Conservation (phyloP, 2,329 filamentous ascomycete genomes). For the Colletotrichum viniferum region DNA sequence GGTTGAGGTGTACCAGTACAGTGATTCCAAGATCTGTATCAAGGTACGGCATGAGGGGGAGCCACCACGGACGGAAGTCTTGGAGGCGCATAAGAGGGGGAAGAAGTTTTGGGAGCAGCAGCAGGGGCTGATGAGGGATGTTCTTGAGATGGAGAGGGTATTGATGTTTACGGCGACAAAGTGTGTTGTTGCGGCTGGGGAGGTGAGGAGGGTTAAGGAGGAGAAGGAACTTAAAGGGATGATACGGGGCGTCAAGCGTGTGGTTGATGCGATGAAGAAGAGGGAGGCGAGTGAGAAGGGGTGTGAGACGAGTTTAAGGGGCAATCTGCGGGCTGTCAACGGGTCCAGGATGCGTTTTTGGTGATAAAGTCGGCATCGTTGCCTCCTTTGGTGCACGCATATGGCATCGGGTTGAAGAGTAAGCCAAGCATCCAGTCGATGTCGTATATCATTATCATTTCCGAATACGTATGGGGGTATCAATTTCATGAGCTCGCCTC, state of each 20-base stretch:
- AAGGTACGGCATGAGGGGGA: background rate
- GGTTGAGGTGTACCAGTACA: background rate
- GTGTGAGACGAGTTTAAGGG: background rate
- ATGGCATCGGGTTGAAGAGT: background rate
- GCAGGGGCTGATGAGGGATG: background rate
- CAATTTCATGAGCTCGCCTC: conserved; percentile 28
- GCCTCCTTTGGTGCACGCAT: background rate
- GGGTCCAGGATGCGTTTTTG: background rate
- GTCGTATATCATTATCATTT: background rate
- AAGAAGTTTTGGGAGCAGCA: rapidly evolving
- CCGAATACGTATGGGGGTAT: background rate
- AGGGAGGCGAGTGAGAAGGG: background rate
- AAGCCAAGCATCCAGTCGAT: background rate
- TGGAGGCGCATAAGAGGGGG: background rate
- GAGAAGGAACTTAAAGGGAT: background rate
- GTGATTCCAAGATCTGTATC: background rate
- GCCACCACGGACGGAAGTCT: background rate
- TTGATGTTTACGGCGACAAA: background rate
- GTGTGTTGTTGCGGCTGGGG: background rate
- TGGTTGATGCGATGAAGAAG: background rate
- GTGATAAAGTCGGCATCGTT: background rate
- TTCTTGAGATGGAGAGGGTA: background rate
- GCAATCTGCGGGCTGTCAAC: background rate
- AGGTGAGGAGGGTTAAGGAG: background rate
- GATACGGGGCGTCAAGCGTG: background rate